Evolutionary conservation across 1,139 yeast species (phyloP).

Genomic region (Sugiyamaella xylanicola): DNA sequence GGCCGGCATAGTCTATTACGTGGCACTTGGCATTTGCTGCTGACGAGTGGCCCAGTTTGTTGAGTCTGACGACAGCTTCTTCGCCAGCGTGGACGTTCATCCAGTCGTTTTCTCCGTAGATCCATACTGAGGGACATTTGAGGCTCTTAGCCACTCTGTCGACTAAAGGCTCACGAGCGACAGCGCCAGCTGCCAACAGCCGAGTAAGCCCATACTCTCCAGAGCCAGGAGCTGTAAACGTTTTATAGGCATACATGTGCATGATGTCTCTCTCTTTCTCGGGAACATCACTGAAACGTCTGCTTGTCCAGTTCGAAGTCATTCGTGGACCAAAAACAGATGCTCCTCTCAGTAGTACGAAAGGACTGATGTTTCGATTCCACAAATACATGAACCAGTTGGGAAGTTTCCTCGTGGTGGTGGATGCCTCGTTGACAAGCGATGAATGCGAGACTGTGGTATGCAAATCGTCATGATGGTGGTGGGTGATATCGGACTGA

Average conservation of each 20-base stretch:
- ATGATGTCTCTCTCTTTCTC: slow-evolving; percentile 35
- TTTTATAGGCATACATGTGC: slow-evolving; percentile 61
- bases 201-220: slow-evolving; percentile 67
- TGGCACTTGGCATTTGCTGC: slow-evolving; percentile 46
- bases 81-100: slow-evolving; percentile 79
- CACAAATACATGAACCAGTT: slow-evolving; percentile 35
- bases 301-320: slow-evolving; percentile 43
- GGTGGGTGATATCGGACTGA: slow-evolving; percentile 11
- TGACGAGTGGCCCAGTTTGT: slow-evolving; percentile 40
- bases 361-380: slow-evolving; percentile 45
- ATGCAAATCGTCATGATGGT: slow-evolving; percentile 8
- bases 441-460: slow-evolving; percentile 4
- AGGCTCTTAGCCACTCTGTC: slow-evolving; percentile 52
- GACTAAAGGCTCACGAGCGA: slow-evolving; percentile 69
- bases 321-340: slow-evolving; percentile 45
- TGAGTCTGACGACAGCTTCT: slow-evolving; percentile 45
- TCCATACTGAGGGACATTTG: slow-evolving; percentile 48
- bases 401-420: slow-evolving; percentile 21
- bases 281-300: slow-evolving; percentile 42
- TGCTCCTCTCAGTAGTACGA: slow-evolving; percentile 39
- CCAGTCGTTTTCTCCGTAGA: slow-evolving; percentile 85
- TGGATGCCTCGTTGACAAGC: slow-evolving; percentile 13
- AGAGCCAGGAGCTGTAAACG: slow-evolving; percentile 59
- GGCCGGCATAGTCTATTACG: slow-evolving; percentile 64
- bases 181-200: slow-evolving; percentile 67